phyloP scores from a whole-genome alignment of 495 filamentous ascomycete genomes.

The Astrothelium macrocarpum region DNA sequence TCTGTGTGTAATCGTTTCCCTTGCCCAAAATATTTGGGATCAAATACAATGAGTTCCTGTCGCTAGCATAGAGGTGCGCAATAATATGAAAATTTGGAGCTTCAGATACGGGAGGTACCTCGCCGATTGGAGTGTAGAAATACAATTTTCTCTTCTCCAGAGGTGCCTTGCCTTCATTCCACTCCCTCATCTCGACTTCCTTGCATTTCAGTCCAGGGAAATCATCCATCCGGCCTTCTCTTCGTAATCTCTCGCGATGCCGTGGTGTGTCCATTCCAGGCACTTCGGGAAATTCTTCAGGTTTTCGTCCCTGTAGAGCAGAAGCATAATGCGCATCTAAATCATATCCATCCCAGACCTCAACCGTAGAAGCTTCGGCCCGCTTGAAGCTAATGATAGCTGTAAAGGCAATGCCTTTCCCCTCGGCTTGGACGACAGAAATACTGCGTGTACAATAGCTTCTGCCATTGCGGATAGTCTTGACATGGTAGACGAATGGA shows the following conservation, averaged over 20 bases:
- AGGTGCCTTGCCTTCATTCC: slow-evolving; percentile 41
- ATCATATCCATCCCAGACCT: slow-evolving; percentile 35
- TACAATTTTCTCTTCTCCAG: slow-evolving; percentile 51
- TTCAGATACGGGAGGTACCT: slow-evolving; percentile 11
- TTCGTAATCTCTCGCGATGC: slow-evolving; percentile 25
- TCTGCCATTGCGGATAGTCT: slow-evolving; percentile 44
- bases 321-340: slow-evolving; percentile 31
- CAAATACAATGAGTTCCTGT: slow-evolving; percentile 59
- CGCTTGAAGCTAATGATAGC: slow-evolving; percentile 55
- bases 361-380: slow-evolving; percentile 31
- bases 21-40: slow-evolving; percentile 51
- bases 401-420: slow-evolving; percentile 47
- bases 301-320: slow-evolving; percentile 34
- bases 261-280: slow-evolving; percentile 41
- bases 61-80: slow-evolving; percentile 57
- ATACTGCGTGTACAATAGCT: slow-evolving; percentile 52
- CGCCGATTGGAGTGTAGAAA: slow-evolving; percentile 46
- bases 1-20: slow-evolving; percentile 39
- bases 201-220: slow-evolving; percentile 54
- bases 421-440: slow-evolving; percentile 43
- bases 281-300: slow-evolving; percentile 32
- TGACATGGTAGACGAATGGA: slow-evolving; percentile 52
- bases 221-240: slow-evolving; percentile 14
- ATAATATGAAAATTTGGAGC: slow-evolving; percentile 49
- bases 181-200: slow-evolving; percentile 53